Evolutionary conservation across 1,139 yeast genomes (phyloP).

Genomic region (Yamadazyma triangularis): DNA sequence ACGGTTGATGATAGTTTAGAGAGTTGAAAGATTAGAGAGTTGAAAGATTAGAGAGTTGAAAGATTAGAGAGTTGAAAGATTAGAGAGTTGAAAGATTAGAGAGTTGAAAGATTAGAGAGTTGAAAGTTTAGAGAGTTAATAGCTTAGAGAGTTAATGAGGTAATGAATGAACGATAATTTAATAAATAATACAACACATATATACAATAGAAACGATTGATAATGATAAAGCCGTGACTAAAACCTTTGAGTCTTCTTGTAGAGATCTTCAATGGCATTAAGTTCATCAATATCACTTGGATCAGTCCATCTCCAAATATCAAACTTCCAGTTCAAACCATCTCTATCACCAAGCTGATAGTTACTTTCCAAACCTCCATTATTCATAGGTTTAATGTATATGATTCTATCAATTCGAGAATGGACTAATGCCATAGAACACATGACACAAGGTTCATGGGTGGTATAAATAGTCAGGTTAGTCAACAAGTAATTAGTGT

Average conservation of each 20-base stretch:
- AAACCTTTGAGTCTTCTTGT: constrained; percentile 42
- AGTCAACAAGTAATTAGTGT: constrained; percentile 65
- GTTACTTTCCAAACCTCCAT: constrained; percentile 56
- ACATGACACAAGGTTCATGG: constrained; percentile 97
- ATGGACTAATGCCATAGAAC: constrained; percentile 93
- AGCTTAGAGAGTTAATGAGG: too few relatives aligned
- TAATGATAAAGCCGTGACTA: too few relatives aligned
- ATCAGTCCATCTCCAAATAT: constrained; percentile 64
- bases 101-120: too few relatives aligned
- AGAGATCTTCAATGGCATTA: constrained; percentile 5
- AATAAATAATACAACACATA: too few relatives aligned
- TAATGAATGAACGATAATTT: too few relatives aligned
- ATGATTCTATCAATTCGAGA: constrained; percentile 73
- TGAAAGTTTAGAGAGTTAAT: too few relatives aligned
- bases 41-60: constrained; percentile 19
- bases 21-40: constrained; percentile 15
- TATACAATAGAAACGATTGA: too few relatives aligned
- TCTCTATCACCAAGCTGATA: constrained; percentile 71
- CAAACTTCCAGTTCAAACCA: constrained; percentile 75
- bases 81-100: too few relatives aligned
- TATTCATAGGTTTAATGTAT: constrained; percentile 43
- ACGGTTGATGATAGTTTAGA: constrained; percentile 6
- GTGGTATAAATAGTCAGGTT: constrained; percentile 78
- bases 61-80: too few relatives aligned
- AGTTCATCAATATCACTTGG: constrained; percentile 18